phyloP scores from a whole-genome alignment of 257 asterid genomes.

The Solanum ahanhuiri region DNA sequence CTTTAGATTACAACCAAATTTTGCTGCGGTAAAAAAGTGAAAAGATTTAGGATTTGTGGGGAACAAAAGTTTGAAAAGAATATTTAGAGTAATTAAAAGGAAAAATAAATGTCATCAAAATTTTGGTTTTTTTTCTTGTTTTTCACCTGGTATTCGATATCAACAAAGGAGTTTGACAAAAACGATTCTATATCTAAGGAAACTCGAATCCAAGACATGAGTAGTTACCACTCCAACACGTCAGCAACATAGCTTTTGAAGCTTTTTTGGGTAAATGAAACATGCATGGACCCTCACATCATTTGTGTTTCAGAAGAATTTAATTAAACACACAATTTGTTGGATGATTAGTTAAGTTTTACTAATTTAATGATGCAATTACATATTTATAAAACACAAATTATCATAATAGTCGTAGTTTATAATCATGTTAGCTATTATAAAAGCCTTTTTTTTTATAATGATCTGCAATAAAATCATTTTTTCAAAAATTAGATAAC shows the following conservation, averaged over 20 bases:
- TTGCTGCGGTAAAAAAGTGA: constrained; percentile 15
- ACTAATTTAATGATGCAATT: not conserved
- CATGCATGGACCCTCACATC: not conserved
- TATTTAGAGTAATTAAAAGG: too few relatives aligned
- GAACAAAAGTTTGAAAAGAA: not conserved
- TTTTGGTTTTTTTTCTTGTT: too few relatives aligned
- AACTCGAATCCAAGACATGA: too few relatives aligned
- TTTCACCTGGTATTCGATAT: not conserved
- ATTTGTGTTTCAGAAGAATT: not conserved
- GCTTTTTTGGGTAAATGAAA: not conserved
- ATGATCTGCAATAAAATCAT: not conserved
- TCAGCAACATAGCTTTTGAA: not conserved
- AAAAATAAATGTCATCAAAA: not conserved
- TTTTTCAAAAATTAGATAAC: too few relatives aligned
- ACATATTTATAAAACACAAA: not conserved
- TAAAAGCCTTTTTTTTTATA: not conserved
- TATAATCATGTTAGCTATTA: not conserved
- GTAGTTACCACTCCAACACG: not conserved
- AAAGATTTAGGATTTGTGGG: not conserved
- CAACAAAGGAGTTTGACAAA: too few relatives aligned
- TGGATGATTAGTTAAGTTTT: not conserved
- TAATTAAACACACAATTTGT: not conserved
- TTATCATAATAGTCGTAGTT: not conserved
- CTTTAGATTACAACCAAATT: constrained; percentile 22
- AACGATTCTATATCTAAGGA: rapidly evolving